A percentile compares a stretch with the other conserved stretches of the same genome.
phyloP scores from a whole-genome alignment of 169 alveolate species.

The Plasmodium vinckei region DNA sequence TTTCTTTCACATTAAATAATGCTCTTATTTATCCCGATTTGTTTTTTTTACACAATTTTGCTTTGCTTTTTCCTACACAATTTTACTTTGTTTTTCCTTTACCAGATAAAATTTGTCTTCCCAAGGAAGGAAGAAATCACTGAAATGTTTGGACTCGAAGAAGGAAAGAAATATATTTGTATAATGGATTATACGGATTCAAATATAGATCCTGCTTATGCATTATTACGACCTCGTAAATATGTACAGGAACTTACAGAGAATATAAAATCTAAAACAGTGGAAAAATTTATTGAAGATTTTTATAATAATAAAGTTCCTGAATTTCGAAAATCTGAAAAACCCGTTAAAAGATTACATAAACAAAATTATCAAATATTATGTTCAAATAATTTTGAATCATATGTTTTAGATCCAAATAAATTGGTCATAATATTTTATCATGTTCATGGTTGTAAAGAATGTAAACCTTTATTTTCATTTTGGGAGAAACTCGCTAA shows the following conservation, averaged over 20 bases:
- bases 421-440: conserved; percentile 49
- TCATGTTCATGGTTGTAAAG: conserved; percentile 73
- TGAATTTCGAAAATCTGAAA: conserved; percentile 26
- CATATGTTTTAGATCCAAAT: conserved; percentile 55
- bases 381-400: conserved; percentile 56
- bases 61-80: background rate
- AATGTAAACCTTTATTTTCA: conserved; percentile 48
- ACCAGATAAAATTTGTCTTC: conserved; percentile 49
- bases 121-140: conserved; percentile 51
- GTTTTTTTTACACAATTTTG: too few relatives aligned
- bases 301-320: conserved; percentile 36
- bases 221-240: conserved; percentile 44
- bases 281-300: conserved; percentile 3
- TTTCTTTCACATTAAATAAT: background rate
- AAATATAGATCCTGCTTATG: conserved; percentile 14
- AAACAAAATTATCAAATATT: conserved; percentile 35
- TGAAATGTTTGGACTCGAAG: conserved; percentile 18
- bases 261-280: conserved; percentile 14
- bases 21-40: background rate
- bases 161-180: conserved; percentile 6
- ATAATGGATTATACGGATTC: conserved; percentile 46
- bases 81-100: background rate
- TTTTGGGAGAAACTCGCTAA: conserved; percentile 54
- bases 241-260: conserved; percentile 12
- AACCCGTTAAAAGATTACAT: conserved; percentile 36